Conservation (phyloP, 73 alveolate species). For the Durusdinium trenchii region DNA sequence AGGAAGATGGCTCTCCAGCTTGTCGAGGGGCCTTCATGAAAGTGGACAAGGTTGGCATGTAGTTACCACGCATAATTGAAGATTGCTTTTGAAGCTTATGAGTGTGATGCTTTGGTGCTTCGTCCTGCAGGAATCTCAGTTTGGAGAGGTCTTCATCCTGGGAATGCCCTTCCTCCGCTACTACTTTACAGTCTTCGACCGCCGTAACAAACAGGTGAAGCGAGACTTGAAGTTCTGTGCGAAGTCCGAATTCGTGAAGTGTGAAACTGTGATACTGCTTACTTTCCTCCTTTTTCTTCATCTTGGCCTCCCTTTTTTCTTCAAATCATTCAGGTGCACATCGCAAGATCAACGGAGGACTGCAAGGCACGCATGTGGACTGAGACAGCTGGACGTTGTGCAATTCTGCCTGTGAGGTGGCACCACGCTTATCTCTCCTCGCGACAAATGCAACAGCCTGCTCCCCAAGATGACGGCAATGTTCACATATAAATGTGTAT, state of each 20-base stretch:
- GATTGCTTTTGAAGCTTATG: background rate
- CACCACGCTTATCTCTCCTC: slow-evolving; percentile 48
- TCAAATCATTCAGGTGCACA: slow-evolving; percentile 83
- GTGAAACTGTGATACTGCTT: background rate
- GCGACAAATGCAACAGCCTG: slow-evolving; percentile 48
- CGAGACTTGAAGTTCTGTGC: background rate
- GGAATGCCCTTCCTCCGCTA: slow-evolving; percentile 95
- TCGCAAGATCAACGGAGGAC: slow-evolving; percentile 91
- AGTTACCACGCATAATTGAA: background rate
- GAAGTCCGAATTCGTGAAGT: background rate
- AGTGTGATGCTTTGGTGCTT: background rate
- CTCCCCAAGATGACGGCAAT: background rate
- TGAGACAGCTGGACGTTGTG: background rate
- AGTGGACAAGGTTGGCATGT: slow-evolving; percentile 54
- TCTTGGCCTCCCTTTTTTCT: background rate
- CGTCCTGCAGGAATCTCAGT: slow-evolving; percentile 54
- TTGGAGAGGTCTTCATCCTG: slow-evolving; percentile 91
- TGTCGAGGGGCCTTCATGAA: slow-evolving; percentile 96
- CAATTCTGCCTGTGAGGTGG: slow-evolving; percentile 17
- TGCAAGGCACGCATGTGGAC: slow-evolving; percentile 4
- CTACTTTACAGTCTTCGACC: slow-evolving; percentile 88
- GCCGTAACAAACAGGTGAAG: slow-evolving; percentile 67
- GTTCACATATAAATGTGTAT: too few species aligned
- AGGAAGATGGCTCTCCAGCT: slow-evolving; percentile 37
- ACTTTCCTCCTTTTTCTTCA: background rate